A percentile compares a stretch with the other conserved stretches of the same genome.
These are phyloP conservation scores for Epichloe glyceriae DNA, from an alignment of 2,329 filamentous ascomycete genomes.

Conservation along the genomic window DNA sequence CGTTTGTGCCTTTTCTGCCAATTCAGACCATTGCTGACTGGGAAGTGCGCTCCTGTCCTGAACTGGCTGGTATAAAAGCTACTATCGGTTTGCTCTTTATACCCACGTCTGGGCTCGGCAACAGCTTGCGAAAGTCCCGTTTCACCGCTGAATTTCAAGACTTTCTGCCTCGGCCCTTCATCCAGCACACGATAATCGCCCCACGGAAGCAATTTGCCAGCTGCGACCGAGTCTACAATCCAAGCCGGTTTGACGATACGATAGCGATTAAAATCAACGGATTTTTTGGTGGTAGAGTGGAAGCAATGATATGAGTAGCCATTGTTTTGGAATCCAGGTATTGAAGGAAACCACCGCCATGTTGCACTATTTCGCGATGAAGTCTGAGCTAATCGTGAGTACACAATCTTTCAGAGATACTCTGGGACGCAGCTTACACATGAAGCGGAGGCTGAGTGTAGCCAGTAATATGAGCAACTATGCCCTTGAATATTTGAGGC, in stretches of 20 bases:
- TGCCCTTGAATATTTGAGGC: conserved; percentile 76
- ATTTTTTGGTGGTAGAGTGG: conserved; percentile 85
- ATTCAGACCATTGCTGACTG: conserved; percentile 16
- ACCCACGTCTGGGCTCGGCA: conserved; percentile 44
- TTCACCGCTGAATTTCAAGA: conserved; percentile 50
- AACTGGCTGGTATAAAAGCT: conserved; percentile 77
- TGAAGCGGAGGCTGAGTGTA: conserved; percentile 92
- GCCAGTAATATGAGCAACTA: conserved; percentile 85
- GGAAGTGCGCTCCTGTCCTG: conserved; percentile 22
- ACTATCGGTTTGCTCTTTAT: conserved; percentile 66
- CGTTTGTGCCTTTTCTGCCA: conserved; percentile 16
- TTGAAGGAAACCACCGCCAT: conserved; percentile 92
- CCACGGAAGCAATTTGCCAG: conserved; percentile 77
- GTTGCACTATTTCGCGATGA: conserved; percentile 72
- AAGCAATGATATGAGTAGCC: conserved; percentile 92
- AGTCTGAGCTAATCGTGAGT: conserved; percentile 31
- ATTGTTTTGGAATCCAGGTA: conserved; percentile 91
- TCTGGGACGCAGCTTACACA: conserved; percentile 32
- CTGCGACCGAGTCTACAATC: conserved; percentile 79
- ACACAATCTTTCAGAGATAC: background rate
- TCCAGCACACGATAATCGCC: conserved; percentile 71
- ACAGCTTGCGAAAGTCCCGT: conserved; percentile 55
- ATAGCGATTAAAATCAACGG: conserved; percentile 74
- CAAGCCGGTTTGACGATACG: conserved; percentile 89
- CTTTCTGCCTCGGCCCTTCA: conserved; percentile 70